Base-by-base conservation (phyloP, 2,329 filamentous ascomycete species). In the Monilinia fructigena region DNA sequence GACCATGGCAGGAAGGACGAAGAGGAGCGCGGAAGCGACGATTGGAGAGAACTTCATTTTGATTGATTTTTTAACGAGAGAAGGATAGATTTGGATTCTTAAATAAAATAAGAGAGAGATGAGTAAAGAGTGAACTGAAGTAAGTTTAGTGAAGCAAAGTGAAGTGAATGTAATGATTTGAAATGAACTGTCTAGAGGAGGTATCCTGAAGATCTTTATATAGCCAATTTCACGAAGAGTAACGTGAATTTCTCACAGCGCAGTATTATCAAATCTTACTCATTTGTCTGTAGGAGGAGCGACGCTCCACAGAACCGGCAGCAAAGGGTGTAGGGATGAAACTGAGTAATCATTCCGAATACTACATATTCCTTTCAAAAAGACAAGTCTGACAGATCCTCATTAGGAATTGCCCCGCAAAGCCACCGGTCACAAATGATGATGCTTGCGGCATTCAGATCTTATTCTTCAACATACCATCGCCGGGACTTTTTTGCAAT, bases 1-100 rank as follows among this genome's bases (percentile, higher is more conserved):
- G 42, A 60, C 26, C 23, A 59, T 59, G 55, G 55, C 55, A 12
- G 55, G 55, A 40, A 59, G 55, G 55, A 59, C 28, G 14, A 59
- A 40, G 26, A 47, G 55, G 26, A 59, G 23, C 11, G 55, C 42
- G 23, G 55, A 59, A 14, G 55, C 40, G 40, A 60, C 7, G 18
- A 48, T n/a, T 18, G 56, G 18, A n/a, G 56, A 31, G 56, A 60
- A 45, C 40, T 48, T 60, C 56, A 31, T 60, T 31, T 35, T 48
- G 56, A 48, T 48, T 14, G 56, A 16, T n/a, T n/a, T 18, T 45
- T 20, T 47, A 14, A n/a, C 16, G 5, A 48, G 47, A 12, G 56
- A n/a, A 23, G 20, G 56, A 31, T 31, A 14, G 26, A 47, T 5
- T 60, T 14, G 16, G 14, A 35, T 35, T 1, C 5, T 3, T 14